Evolutionary conservation across 2,329 filamentous ascomycete species (phyloP).

Genomic region (Paraphaeosphaeria minitans): DNA sequence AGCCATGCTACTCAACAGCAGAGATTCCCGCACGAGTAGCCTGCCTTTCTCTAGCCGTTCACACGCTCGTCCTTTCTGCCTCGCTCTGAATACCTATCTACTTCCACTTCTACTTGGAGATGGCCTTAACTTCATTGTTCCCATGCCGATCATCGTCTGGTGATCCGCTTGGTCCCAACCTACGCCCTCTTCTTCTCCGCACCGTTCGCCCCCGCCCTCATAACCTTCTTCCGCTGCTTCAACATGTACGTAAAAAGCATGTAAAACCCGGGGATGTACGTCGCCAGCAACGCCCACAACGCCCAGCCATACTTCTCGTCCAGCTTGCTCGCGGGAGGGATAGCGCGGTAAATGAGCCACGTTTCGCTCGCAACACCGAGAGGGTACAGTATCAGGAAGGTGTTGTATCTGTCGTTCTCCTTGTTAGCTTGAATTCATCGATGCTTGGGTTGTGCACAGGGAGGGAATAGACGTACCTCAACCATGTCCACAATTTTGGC

Average conservation of each 20-base stretch:
- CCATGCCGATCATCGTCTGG: too few species aligned
- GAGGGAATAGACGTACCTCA: conserved; percentile 59
- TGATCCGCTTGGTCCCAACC: too few species aligned
- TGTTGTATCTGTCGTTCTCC: conserved; percentile 66
- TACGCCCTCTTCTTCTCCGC: conserved; percentile 50
- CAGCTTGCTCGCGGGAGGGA: conserved; percentile 62
- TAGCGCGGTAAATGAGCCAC: conserved; percentile 74
- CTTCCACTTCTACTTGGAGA: too few species aligned
- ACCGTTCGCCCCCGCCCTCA: conserved; percentile 55
- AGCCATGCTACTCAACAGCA: too few species aligned
- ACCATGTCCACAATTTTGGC: conserved; percentile 73
- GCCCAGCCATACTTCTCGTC: conserved; percentile 61
- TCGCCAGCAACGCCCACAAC: conserved; percentile 68
- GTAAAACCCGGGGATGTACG: conserved; percentile 83
- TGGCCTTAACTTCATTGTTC: too few species aligned
- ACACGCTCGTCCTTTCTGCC: not conserved
- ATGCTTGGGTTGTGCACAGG: not conserved
- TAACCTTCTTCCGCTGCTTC: conserved; percentile 79
- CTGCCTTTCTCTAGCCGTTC: not conserved
- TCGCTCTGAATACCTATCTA: too few species aligned
- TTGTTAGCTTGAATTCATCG: not conserved
- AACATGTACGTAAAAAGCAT: conserved; percentile 96
- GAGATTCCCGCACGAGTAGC: not conserved
- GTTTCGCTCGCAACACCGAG: conserved; percentile 89
- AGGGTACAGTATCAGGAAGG: conserved; percentile 91